Evolutionary conservation across 1,139 yeast genomes (phyloP).

Genomic region (Taphrina populina): DNA sequence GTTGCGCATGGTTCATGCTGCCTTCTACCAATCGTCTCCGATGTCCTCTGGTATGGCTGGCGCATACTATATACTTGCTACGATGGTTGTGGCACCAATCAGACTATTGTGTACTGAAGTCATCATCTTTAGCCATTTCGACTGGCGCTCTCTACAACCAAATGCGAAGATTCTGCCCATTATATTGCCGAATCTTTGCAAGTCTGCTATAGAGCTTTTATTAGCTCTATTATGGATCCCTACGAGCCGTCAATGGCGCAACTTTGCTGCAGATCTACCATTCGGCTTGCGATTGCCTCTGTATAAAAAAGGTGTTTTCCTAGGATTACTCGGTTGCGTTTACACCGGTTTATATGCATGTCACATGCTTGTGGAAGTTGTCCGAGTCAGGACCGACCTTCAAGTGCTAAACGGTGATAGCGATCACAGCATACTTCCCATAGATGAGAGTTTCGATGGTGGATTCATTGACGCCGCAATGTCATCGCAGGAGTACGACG

Average conservation of each 20-base stretch:
- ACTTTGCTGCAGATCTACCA: not conserved
- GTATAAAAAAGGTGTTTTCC: not conserved
- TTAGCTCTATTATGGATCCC: not conserved
- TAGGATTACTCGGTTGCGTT: not conserved
- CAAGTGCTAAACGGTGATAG: conserved; percentile 11
- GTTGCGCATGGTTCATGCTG: not conserved
- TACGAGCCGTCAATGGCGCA: not conserved
- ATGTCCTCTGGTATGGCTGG: not conserved
- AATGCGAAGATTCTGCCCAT: conserved; percentile 11
- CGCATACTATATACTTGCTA: not conserved
- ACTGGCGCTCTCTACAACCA: conserved; percentile 14
- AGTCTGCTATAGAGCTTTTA: not conserved
- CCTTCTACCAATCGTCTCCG: not conserved
- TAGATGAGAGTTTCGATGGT: conserved; percentile 13
- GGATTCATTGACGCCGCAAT: not conserved
- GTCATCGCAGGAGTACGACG: not conserved
- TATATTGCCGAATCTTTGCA: conserved; percentile 3
- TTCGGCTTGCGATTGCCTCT: not conserved
- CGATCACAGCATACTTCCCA: conserved; percentile 5
- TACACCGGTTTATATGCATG: not conserved
- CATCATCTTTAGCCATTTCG: conserved; percentile 15
- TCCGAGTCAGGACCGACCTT: conserved; percentile 4
- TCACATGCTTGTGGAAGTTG: conserved; percentile 2
- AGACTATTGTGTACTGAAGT: conserved; percentile 3
- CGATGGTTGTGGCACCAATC: conserved; percentile 3